Percentiles rank a stretch among this genome's conserved stretches.
These are phyloP conservation scores for Pseudotsuga menziesii DNA, from an alignment of 75 land plant genomes.

Conservation along the genomic window DNA sequence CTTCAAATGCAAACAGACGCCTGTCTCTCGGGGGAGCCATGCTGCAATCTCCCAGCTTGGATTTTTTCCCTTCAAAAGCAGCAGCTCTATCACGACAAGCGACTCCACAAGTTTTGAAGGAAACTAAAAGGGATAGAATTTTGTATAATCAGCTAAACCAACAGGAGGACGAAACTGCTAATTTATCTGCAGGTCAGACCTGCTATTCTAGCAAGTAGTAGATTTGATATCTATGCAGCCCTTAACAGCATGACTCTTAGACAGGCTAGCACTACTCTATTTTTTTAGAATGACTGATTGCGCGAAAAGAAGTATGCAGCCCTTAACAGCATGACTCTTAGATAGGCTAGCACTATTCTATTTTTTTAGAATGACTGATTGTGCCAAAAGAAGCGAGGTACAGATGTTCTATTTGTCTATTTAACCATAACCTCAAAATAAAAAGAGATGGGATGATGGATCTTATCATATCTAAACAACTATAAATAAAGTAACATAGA, in stretches of 20 bases:
- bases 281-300: neutral
- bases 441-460: too few relatives aligned
- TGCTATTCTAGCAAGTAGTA: neutral
- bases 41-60: slow-evolving; percentile 18
- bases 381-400: too few relatives aligned
- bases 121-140: slow-evolving; percentile 13
- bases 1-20: slow-evolving; percentile 54
- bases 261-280: neutral
- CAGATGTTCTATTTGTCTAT: neutral
- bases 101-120: slow-evolving; percentile 8
- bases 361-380: neutral
- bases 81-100: slow-evolving; percentile 9
- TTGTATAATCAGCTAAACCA: slow-evolving; percentile 19
- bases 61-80: slow-evolving; percentile 22
- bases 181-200: slow-evolving; percentile 42
- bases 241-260: neutral
- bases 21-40: slow-evolving; percentile 59
- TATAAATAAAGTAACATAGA: too few relatives aligned
- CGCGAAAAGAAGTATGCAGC: too few relatives aligned
- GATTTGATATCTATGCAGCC: neutral
- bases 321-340: neutral
- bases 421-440: neutral
- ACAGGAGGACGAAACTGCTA: slow-evolving; percentile 25
- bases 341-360: neutral
- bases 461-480: too few relatives aligned